Base-by-base conservation (phyloP, 495 filamentous ascomycete species). In the Geoglossum glabrum region DNA sequence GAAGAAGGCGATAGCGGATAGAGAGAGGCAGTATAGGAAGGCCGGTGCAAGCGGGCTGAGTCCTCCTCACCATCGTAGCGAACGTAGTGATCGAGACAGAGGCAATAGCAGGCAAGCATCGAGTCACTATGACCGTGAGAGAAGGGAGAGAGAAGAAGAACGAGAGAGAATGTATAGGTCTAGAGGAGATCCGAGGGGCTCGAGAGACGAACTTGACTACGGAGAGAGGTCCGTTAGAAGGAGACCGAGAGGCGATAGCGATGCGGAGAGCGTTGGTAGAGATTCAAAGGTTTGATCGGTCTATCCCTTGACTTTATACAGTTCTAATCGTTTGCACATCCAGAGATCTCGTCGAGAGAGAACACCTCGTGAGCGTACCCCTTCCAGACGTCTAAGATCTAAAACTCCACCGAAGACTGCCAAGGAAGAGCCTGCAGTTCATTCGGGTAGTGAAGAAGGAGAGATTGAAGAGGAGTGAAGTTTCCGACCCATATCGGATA, bases 401-500 rank as follows among this genome's bases (percentile, higher is more conserved):
- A 79, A 72, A 62, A 79, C 76, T 26, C 71, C 71, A 52, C 67
- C 72, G 54, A 65, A 72, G 25, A 70, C 71, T 25, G 71, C 72
- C 28, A 78, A 81, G 62, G 78, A 87, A 59, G 84, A 90, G 58
- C 74, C 62, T 11, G 69, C 57, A 17, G 60, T 73, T 58, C 71
- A 71, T 28, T 69, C 70, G 38, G 92, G 93, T 34, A 97, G 92
- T 63, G 92, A 98, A 70, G 92, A 98, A 70, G 92, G 92, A 27
- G 92, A 98, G 73, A 95, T 98, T 62, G 92, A 95, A 66, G 92
- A 96, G 72, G 88, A 93, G 61, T 87, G 75, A 66, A 47, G 17
- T 21, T 55, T 19, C n/a, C n/a, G n/a, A 45, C 17, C n/a, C 10
- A 13, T 54, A 56, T 13, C 33, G n/a, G n/a, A 31, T 31, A n/a